Conservation (phyloP, 306 rosid genomes). For the Canavalia ensiformis region DNA sequence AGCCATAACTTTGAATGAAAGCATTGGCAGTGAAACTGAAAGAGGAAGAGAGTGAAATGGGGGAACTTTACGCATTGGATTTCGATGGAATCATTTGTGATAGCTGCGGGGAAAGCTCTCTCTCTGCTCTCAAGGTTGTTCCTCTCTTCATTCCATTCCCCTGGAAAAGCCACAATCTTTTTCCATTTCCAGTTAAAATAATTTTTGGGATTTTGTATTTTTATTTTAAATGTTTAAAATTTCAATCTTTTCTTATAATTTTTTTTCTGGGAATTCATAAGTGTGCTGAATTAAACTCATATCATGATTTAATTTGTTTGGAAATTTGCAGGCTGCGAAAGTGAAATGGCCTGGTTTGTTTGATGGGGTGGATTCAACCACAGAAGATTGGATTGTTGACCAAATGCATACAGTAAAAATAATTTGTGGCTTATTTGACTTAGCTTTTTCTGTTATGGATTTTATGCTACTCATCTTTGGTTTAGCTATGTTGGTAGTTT, state of each 20-base stretch:
- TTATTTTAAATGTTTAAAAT: not conserved
- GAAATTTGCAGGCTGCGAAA: slow-evolving; percentile 77
- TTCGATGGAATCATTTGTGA: slow-evolving; percentile 94
- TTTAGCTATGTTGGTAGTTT: slow-evolving; percentile 10
- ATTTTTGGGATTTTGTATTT: not conserved
- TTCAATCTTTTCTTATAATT: not conserved
- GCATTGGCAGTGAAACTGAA: slow-evolving; percentile 29
- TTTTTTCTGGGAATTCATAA: slow-evolving; percentile 7
- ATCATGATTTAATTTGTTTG: slow-evolving; percentile 34
- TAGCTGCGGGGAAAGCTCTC: slow-evolving; percentile 96
- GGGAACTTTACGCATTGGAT: slow-evolving; percentile 87
- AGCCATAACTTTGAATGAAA: not conserved
- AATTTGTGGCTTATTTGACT: slow-evolving; percentile 18
- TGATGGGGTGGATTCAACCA: slow-evolving; percentile 66
- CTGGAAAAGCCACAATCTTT: not conserved
- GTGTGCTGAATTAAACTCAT: slow-evolving; percentile 7
- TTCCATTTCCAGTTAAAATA: slow-evolving; percentile 2
- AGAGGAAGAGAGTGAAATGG: slow-evolving; percentile 60
- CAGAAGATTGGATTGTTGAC: slow-evolving; percentile 81
- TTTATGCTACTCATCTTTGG: slow-evolving; percentile 20
- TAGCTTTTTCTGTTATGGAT: slow-evolving; percentile 21
- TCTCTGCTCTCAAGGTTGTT: slow-evolving; percentile 91
- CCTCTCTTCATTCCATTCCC: slow-evolving; percentile 16
- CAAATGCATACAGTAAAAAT: slow-evolving; percentile 75
- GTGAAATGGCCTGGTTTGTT: slow-evolving; percentile 81